phyloP scores from a whole-genome alignment of 73 alveolate species.

The Breviolum minutum region DNA sequence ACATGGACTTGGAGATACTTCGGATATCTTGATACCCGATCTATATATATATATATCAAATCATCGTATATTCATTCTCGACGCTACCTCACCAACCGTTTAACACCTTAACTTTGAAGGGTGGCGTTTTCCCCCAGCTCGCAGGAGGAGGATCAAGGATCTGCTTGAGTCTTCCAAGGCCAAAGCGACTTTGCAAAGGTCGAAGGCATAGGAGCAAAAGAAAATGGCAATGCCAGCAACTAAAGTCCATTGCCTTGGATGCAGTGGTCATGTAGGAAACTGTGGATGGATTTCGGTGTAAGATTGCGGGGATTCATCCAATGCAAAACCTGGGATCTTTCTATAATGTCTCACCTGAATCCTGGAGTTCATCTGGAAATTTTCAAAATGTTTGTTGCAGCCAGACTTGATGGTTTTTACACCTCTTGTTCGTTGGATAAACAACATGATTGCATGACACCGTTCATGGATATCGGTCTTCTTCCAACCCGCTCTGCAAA shows the following conservation, averaged over 20 bases:
- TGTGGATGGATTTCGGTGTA: no score
- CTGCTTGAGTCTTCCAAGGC: no score
- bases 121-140: no score
- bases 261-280: background rate
- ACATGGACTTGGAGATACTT: no score
- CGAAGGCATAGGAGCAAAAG: constrained; percentile 58
- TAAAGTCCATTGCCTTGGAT: constrained; percentile 42
- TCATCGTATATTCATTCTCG: no score
- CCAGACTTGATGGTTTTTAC: background rate
- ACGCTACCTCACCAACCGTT: no score
- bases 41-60: no score
- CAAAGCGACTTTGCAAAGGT: background rate
- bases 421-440: background rate
- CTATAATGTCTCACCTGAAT: no score
- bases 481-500: background rate
- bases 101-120: background rate
- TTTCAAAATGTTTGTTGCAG: no score
- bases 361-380: no score
- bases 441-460: background rate
- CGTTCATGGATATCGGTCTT: background rate
- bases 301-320: background rate
- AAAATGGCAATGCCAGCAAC: constrained; percentile 33
- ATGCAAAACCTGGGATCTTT: background rate
- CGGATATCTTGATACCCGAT: no score
- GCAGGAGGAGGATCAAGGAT: no score